Conservation (phyloP, 164 flowering plant genomes). For the Amborella trichopoda region DNA sequence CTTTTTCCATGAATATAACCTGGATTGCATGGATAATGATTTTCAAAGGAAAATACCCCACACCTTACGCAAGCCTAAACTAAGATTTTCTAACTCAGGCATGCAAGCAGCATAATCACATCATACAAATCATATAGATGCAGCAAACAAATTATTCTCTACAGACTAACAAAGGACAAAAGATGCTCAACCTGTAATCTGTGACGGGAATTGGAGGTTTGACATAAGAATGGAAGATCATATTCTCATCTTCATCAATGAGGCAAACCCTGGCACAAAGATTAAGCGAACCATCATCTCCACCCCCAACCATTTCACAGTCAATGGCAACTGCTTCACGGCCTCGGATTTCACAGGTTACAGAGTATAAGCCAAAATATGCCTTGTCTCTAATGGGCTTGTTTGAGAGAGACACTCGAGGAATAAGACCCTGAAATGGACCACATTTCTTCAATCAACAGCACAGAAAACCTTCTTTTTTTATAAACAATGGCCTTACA, state of each 20-base stretch:
- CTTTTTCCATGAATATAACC: too few species aligned
- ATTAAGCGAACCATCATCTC: slow-evolving; percentile 57
- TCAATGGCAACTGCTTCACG: slow-evolving; percentile 51
- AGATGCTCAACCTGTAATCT: slow-evolving; percentile 46
- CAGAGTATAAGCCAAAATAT: slow-evolving; percentile 5
- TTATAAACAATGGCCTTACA: neutral
- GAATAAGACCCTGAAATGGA: neutral
- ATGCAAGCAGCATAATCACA: too few species aligned
- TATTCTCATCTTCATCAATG: slow-evolving; percentile 60
- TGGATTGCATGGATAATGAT: too few species aligned
- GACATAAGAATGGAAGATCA: slow-evolving; percentile 53
- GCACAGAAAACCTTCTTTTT: too few species aligned
- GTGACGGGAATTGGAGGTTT: slow-evolving; percentile 46
- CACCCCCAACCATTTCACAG: slow-evolving; percentile 85
- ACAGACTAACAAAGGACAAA: neutral
- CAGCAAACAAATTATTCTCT: neutral
- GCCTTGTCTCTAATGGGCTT: slow-evolving; percentile 10
- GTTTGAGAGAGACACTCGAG: neutral
- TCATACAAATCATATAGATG: neutral
- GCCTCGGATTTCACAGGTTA: neutral
- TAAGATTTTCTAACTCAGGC: too few species aligned
- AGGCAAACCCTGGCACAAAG: slow-evolving; percentile 74
- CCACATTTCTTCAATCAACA: too few species aligned
- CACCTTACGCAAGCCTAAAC: too few species aligned
- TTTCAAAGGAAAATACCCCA: too few species aligned